phyloP scores from a whole-genome alignment of 805 yeast genomes.

The Clavispora fructus region DNA sequence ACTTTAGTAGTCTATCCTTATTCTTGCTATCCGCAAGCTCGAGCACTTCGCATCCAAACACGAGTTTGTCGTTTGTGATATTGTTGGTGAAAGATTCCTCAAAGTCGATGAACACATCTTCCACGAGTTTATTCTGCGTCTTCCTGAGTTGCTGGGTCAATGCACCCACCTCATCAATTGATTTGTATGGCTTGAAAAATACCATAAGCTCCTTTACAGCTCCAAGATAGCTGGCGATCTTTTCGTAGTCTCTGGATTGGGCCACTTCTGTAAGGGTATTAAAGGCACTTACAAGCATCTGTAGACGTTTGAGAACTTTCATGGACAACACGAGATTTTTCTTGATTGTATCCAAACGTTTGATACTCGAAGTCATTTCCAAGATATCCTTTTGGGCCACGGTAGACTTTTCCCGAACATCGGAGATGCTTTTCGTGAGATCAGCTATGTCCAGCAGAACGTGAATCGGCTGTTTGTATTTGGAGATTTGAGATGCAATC shows the following conservation, averaged over 20 bases:
- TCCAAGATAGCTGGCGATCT: slow-evolving; percentile 55
- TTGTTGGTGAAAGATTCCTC: slow-evolving; percentile 39
- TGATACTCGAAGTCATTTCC: slow-evolving; percentile 70
- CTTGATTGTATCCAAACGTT: slow-evolving; percentile 75
- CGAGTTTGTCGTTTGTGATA: slow-evolving; percentile 28
- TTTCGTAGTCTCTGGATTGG: slow-evolving; percentile 43
- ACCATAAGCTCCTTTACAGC: slow-evolving; percentile 70
- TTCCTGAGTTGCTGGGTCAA: slow-evolving; percentile 55
- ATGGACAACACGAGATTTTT: slow-evolving; percentile 77
- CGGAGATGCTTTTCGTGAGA: slow-evolving; percentile 41
- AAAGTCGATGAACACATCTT: slow-evolving; percentile 70
- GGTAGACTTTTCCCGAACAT: slow-evolving; percentile 44
- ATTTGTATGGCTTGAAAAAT: slow-evolving; percentile 74
- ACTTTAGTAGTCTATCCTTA: slow-evolving; percentile 54
- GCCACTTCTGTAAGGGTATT: slow-evolving; percentile 50
- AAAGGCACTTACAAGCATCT: slow-evolving; percentile 76
- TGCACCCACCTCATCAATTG: slow-evolving; percentile 73
- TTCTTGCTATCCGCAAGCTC: slow-evolving; percentile 59
- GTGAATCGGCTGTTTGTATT: slow-evolving; percentile 24
- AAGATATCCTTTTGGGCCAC: slow-evolving; percentile 60
- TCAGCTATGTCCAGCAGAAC: slow-evolving; percentile 30
- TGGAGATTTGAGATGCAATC: slow-evolving; percentile 33
- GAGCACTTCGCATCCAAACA: slow-evolving; percentile 67
- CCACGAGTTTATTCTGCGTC: slow-evolving; percentile 56
- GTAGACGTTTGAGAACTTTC: slow-evolving; percentile 81